These are phyloP conservation scores for Schrenkiella parvula DNA, from an alignment of 345 rosid genomes.

Conservation along the genomic window DNA sequence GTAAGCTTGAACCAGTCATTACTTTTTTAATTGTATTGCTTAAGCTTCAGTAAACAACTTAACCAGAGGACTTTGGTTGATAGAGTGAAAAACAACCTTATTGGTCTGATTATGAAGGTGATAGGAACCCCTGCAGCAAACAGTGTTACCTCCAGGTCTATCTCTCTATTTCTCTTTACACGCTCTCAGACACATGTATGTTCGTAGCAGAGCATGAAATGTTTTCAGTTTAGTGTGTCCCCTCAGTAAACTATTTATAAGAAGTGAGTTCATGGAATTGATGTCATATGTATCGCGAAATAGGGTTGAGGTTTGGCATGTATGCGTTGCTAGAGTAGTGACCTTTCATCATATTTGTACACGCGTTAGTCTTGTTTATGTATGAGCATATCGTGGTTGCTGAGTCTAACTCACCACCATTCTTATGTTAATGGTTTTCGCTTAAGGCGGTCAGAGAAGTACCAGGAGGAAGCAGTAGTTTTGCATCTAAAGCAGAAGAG, in stretches of 20 bases:
- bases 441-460: constrained; percentile 48
- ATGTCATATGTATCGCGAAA: constrained; percentile 1
- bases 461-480: constrained; percentile 38
- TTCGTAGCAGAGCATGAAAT: neutral
- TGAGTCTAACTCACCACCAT: constrained; percentile 21
- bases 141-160: constrained; percentile 77
- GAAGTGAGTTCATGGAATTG: constrained; percentile 13
- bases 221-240: neutral
- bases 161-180: constrained; percentile 23
- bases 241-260: neutral
- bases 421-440: constrained; percentile 44
- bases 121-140: constrained; percentile 79
- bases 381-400: neutral
- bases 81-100: constrained; percentile 87
- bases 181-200: neutral
- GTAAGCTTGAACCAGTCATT: constrained; percentile 48
- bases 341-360: constrained; percentile 9
- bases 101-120: constrained; percentile 81
- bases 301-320: constrained; percentile 9
- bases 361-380: constrained; percentile 8
- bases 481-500: constrained; percentile 28
- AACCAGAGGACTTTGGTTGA: constrained; percentile 33
- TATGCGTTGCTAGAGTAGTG: constrained; percentile 6
- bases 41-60: constrained; percentile 17
- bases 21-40: constrained; percentile 11